These are phyloP conservation scores for Gonapodya prolifera DNA, from an alignment of 192 early-diverging fungal genomes.

Conservation along the genomic window DNA sequence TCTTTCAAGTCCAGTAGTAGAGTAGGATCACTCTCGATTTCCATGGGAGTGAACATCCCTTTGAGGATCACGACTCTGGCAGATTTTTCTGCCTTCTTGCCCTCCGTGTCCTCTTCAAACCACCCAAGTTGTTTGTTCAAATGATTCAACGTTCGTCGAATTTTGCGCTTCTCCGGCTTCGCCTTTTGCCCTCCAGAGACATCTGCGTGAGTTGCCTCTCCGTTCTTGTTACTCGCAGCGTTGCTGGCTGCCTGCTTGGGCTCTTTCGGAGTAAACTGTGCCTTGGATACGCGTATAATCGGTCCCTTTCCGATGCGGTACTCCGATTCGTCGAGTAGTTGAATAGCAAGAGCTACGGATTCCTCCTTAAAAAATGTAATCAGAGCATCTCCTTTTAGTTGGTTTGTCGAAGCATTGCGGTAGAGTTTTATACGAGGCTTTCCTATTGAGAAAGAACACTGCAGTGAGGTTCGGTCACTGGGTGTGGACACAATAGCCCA, in stretches of 20 bases:
- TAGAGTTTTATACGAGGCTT: slow-evolving; percentile 87
- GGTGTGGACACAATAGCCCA: too few species aligned
- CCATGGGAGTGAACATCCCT: slow-evolving; percentile 83
- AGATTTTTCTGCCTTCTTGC: slow-evolving; percentile 58
- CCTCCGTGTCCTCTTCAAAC: slow-evolving; percentile 59
- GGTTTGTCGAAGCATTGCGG: slow-evolving; percentile 39
- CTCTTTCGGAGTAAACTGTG: slow-evolving; percentile 68
- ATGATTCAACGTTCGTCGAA: not conserved
- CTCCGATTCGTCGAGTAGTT: slow-evolving; percentile 76
- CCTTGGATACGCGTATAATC: slow-evolving; percentile 67
- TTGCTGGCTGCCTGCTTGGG: slow-evolving; percentile 16
- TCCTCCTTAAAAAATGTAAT: slow-evolving; percentile 85
- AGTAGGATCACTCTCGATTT: slow-evolving; percentile 79
- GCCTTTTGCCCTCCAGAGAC: slow-evolving; percentile 54
- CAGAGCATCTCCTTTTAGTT: slow-evolving; percentile 80
- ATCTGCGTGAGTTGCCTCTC: slow-evolving; percentile 41
- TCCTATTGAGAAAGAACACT: slow-evolving; percentile 28
- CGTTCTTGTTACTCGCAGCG: slow-evolving; percentile 21
- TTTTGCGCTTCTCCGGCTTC: slow-evolving; percentile 3
- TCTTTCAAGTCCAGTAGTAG: slow-evolving; percentile 83
- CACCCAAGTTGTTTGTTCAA: slow-evolving; percentile 72
- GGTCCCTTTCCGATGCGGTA: slow-evolving; percentile 51
- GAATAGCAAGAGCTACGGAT: slow-evolving; percentile 69
- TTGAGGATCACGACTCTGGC: slow-evolving; percentile 79
- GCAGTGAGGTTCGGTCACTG: too few species aligned